Evolutionary conservation across 306 rosid species (phyloP).

Genomic region (Vigna nakashimae): DNA sequence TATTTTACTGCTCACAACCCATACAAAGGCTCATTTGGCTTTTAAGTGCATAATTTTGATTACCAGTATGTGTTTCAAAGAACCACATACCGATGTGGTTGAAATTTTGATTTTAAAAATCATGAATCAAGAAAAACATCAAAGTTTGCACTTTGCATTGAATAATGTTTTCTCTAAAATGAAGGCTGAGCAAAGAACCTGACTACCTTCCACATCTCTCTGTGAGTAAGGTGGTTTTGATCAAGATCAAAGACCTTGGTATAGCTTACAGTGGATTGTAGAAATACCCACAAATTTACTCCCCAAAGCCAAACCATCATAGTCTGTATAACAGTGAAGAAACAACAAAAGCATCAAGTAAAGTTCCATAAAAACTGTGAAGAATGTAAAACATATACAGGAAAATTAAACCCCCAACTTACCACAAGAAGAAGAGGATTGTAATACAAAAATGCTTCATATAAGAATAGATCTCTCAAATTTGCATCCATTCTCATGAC

Average conservation of each 20-base stretch:
- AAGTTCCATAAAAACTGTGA: constrained; percentile 13
- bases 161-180: constrained; percentile 27
- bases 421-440: constrained; percentile 97
- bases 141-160: constrained; percentile 25
- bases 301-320: constrained; percentile 99
- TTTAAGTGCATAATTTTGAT: constrained; percentile 7
- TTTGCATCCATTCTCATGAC: constrained; percentile 98
- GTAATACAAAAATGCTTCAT: constrained; percentile 94
- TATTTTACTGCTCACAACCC: not conserved
- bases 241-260: constrained; percentile 89
- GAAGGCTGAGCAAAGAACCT: constrained; percentile 43
- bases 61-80: constrained; percentile 12
- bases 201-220: constrained; percentile 95
- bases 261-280: constrained; percentile 72
- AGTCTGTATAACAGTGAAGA: constrained; percentile 63
- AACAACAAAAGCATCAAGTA: constrained; percentile 42
- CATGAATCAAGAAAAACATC: constrained; percentile 20
- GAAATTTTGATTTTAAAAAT: constrained; percentile 36
- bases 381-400: constrained; percentile 11
- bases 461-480: constrained; percentile 82
- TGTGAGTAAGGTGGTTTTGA: constrained; percentile 88
- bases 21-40: constrained; percentile 12
- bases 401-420: constrained; percentile 48
- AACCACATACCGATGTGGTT: not conserved
- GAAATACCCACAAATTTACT: constrained; percentile 84